Conservation (phyloP, 1,284 basidiomycete genomes). For the Ceratobasidium sp. region DNA sequence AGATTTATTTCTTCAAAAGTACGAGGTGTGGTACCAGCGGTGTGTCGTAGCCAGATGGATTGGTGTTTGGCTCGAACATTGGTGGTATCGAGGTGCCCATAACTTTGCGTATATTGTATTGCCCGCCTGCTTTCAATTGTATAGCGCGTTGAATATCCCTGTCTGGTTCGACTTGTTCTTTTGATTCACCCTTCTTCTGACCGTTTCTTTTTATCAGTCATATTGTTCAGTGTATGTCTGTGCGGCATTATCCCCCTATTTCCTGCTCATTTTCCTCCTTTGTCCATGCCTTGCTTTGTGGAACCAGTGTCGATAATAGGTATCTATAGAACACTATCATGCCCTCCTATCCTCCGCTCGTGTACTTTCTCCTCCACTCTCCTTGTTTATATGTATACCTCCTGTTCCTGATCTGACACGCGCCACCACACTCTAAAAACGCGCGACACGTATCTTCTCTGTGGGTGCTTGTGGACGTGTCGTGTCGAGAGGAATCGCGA, state of each 20-base stretch:
- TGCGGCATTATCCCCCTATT: slow-evolving; percentile 6
- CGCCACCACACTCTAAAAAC: slow-evolving; percentile 11
- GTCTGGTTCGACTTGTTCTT: not conserved
- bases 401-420: not conserved
- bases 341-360: not conserved
- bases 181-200: not conserved
- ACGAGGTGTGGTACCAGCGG: slow-evolving; percentile 7
- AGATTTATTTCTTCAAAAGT: not conserved
- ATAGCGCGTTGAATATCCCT: slow-evolving; percentile 11
- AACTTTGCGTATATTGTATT: slow-evolving; percentile 29
- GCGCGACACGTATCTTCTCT: slow-evolving; percentile 35
- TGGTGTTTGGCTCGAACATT: slow-evolving; percentile 1
- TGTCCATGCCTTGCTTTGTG: not conserved
- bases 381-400: not conserved
- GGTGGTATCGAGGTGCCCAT: slow-evolving; percentile 1
- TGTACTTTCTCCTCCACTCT: not conserved
- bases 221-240: slow-evolving; percentile 23
- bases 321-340: slow-evolving; percentile 34
- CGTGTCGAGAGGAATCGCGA: slow-evolving; percentile 5
- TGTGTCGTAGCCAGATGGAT: not conserved
- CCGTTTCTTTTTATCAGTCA: slow-evolving; percentile 4
- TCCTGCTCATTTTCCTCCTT: not conserved
- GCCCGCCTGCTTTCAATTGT: slow-evolving; percentile 15
- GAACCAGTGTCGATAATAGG: slow-evolving; percentile 22
- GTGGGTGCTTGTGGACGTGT: slow-evolving; percentile 33